phyloP scores from a whole-genome alignment of 1,284 basidiomycete species.

The Omphalotus olearius region DNA sequence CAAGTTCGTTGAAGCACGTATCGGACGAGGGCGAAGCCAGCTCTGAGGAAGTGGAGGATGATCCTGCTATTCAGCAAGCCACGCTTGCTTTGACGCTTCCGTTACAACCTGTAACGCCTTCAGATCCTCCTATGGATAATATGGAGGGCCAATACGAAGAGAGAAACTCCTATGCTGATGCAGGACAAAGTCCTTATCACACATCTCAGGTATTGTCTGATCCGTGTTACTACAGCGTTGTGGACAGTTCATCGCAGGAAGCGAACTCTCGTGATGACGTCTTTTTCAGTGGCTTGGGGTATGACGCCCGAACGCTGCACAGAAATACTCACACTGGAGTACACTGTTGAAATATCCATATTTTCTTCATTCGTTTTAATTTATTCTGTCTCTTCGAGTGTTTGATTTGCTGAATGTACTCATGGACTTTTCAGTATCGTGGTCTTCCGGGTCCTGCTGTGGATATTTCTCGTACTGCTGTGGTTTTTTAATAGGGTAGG shows the following conservation, averaged over 20 bases:
- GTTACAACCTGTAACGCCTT: slow-evolving; percentile 4
- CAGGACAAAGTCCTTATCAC: slow-evolving; percentile 7
- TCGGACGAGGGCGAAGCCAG: slow-evolving; percentile 8
- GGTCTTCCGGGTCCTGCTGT: not conserved
- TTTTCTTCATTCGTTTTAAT: not conserved
- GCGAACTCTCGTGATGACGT: too few species aligned
- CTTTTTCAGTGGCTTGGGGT: too few species aligned
- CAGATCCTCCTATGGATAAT: not conserved
- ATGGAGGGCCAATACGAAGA: slow-evolving; percentile 6
- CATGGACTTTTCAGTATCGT: not conserved
- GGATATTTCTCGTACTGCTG: not conserved
- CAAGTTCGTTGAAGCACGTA: slow-evolving; percentile 1
- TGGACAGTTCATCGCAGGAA: not conserved
- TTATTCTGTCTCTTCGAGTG: not conserved
- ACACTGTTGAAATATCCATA: not conserved
- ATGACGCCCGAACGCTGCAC: not conserved
- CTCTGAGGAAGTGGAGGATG: slow-evolving; percentile 10
- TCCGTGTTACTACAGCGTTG: not conserved
- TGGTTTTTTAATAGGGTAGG: not conserved
- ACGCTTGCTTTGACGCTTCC: slow-evolving; percentile 6
- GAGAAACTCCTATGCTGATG: slow-evolving; percentile 9
- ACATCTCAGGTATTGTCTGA: slow-evolving; percentile 9
- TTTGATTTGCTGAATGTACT: not conserved
- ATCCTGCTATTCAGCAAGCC: slow-evolving; percentile 3
- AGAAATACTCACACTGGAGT: not conserved